Evolutionary conservation across 2,329 filamentous ascomycete species (phyloP), one percentile per base, ranked within the genome.

Genomic region (Ceratocystis diversiconidia): DNA sequence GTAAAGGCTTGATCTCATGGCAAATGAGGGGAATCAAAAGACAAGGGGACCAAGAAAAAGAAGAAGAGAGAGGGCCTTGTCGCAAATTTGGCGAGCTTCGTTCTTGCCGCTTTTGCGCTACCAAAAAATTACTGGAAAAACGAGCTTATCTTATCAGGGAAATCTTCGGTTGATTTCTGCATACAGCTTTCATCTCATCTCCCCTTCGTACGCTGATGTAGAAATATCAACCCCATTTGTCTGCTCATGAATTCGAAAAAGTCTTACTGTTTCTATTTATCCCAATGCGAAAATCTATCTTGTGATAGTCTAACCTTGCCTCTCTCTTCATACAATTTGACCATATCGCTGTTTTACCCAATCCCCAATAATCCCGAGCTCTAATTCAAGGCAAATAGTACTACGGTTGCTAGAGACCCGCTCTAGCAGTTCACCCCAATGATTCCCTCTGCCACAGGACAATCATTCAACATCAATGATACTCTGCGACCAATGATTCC

Each of bases 401-500:
- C 61, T 62, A 5, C 28, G 12, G 28, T 15, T 19, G 5, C 3
- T 30, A 50, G 22, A 50, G 41, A 62, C 55, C 55, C 10, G 55
- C 25, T 59, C 25, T 41, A 63, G n/a, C 62, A 68, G 50, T 80
- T 80, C 70, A 79, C 79, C 0, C 79, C 79, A 3, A 80, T 76
- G n/a, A 80, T 78, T 0, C 79, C 79, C 68, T 80, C 78, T 0
- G 79, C 78, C 2, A 79, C 73, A 68, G 64, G 67, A 0, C 64
- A 60, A 0, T 69, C 65, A 0, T 71, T 68, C 0, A 73, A 72
- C 36, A 72, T 74, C 0, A 81, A 63, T 0, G 78, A 79, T 0
- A 81, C 78, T 8, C 79, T 72, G 3, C 79, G 73, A 0, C 79
- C 79, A 22, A 81, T 80, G 63, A 81, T 79, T 8, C 79, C 79